Percentiles rank a stretch among this genome's conserved stretches.
phyloP scores from a whole-genome alignment of 768 basidiomycete species.

The Termitomyces heimii region DNA sequence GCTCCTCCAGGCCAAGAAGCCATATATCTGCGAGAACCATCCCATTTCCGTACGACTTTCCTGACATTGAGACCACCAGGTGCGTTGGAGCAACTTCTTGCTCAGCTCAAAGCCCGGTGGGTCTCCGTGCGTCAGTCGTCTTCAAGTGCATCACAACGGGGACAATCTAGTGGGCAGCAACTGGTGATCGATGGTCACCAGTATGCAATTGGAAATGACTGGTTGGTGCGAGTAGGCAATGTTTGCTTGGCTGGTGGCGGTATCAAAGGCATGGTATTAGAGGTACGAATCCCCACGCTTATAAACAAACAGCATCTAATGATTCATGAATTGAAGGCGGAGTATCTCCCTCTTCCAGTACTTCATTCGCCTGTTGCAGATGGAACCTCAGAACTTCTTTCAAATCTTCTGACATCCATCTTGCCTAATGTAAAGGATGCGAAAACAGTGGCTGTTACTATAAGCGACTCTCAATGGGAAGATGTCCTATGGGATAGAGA shows the following conservation, averaged over 20 bases:
- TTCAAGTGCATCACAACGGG: constrained; percentile 31
- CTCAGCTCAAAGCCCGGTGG: constrained; percentile 75
- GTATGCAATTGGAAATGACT: constrained; percentile 76
- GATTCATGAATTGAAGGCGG: constrained; percentile 44
- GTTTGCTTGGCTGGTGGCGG: constrained; percentile 71
- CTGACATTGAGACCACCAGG: constrained; percentile 70
- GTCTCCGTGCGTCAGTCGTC: constrained; percentile 55
- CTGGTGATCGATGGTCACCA: constrained; percentile 67
- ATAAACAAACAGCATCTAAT: background rate
- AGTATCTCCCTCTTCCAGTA: constrained; percentile 73
- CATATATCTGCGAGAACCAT: constrained; percentile 37
- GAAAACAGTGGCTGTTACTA: constrained; percentile 71
- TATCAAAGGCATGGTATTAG: constrained; percentile 79
- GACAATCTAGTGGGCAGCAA: constrained; percentile 50
- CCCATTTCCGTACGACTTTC: constrained; percentile 76
- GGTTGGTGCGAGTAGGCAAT: constrained; percentile 76
- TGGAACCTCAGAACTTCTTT: constrained; percentile 67
- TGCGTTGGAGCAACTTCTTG: constrained; percentile 68
- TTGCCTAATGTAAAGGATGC: constrained; percentile 70
- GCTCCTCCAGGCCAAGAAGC: constrained; percentile 37
- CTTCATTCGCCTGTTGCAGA: constrained; percentile 60
- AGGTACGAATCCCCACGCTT: constrained; percentile 36
- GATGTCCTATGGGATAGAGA: constrained; percentile 76
- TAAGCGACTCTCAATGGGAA: constrained; percentile 75
- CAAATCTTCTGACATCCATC: constrained; percentile 68